A percentile compares a stretch with the other conserved stretches of the same genome.
Conservation (phyloP, 2,329 filamentous ascomycete genomes). For the Colletotrichum orbiculare region DNA sequence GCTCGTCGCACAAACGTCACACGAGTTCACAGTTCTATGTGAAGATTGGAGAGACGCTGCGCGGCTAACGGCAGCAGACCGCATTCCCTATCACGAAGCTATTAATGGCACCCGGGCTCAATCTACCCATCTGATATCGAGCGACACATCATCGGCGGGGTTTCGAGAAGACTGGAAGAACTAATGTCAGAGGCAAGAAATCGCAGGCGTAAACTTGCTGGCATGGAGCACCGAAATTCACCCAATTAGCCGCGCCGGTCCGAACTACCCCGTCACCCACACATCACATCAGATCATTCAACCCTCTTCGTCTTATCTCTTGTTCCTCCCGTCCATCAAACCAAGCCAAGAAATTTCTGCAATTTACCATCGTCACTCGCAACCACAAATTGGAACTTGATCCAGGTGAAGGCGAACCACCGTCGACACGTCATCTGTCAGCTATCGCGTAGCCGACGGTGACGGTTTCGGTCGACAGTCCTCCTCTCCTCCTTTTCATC, state of each 20-base stretch:
- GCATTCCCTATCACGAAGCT: neutral
- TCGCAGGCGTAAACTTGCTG: neutral
- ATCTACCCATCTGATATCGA: too few relatives aligned
- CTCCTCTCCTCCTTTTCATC: neutral
- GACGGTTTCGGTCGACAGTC: neutral
- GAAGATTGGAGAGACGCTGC: constrained; percentile 2
- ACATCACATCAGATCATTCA: constrained; percentile 25
- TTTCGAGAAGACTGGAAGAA: too few relatives aligned
- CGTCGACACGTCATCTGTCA: neutral
- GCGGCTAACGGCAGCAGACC: neutral
- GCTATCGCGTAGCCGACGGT: neutral
- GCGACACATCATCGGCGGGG: too few relatives aligned
- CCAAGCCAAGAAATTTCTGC: neutral
- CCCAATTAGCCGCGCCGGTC: constrained; percentile 33
- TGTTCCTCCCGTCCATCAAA: constrained; percentile 12
- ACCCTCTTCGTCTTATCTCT: constrained; percentile 26
- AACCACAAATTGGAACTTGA: neutral
- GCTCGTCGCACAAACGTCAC: constrained; percentile 5
- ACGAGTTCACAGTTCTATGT: neutral
- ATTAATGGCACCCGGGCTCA: neutral
- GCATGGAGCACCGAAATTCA: neutral
- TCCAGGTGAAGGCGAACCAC: too few relatives aligned
- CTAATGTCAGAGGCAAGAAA: too few relatives aligned
- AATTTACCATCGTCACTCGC: neutral
- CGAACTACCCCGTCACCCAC: constrained; percentile 13